phyloP scores from a whole-genome alignment of 306 rosid genomes.

The Dalbergia cultrata region DNA sequence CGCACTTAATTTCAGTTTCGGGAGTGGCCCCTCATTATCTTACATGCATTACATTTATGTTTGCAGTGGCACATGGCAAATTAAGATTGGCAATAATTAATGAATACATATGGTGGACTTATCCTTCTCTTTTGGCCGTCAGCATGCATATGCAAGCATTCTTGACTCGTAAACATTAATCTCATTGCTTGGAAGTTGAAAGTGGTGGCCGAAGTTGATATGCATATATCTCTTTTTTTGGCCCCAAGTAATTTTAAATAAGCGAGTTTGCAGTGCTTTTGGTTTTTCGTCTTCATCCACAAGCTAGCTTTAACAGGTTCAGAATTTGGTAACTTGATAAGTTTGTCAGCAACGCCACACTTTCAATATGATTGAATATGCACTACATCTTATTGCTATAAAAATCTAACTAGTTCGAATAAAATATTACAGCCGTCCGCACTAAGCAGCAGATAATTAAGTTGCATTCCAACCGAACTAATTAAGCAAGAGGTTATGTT shows the following conservation, averaged over 20 bases:
- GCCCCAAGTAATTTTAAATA: background rate
- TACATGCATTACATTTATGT: too few relatives aligned
- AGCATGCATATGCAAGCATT: background rate
- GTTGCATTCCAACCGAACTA: background rate
- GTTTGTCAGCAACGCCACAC: background rate
- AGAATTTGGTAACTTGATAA: background rate
- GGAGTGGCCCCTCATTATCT: too few relatives aligned
- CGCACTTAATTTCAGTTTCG: background rate
- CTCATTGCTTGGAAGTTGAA: background rate
- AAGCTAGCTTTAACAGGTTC: background rate
- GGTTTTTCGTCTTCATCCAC: background rate
- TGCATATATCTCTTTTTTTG: background rate
- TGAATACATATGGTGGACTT: too few relatives aligned
- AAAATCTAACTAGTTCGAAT: background rate
- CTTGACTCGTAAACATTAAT: background rate
- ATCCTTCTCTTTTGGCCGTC: background rate
- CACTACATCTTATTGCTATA: background rate
- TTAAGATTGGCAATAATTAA: too few relatives aligned
- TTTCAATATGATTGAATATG: background rate
- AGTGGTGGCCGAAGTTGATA: slow-evolving; percentile 1
- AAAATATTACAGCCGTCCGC: background rate
- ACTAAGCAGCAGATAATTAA: background rate
- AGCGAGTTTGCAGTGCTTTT: background rate
- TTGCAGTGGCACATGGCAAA: background rate
- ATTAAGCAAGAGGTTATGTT: background rate